Evolutionary conservation across 129 eudicot species (phyloP).

Genomic region (Escallonia herrerae): DNA sequence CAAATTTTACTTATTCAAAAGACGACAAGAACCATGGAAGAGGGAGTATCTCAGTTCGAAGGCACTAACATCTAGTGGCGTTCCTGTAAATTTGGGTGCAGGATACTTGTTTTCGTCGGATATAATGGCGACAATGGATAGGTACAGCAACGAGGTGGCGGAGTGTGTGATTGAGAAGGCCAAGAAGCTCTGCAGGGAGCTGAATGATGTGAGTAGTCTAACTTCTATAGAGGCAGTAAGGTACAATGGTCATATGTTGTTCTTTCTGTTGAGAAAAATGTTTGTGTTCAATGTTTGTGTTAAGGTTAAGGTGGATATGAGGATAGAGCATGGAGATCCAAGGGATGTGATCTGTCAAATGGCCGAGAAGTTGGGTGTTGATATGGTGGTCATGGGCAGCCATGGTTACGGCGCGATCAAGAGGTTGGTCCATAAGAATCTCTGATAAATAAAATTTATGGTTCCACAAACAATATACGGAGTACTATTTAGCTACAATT

Average conservation of each 20-base stretch:
- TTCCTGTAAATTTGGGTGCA: conserved; percentile 2
- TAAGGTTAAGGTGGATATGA: too few relatives aligned
- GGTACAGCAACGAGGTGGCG: conserved; percentile 29
- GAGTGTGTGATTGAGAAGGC: conserved; percentile 31
- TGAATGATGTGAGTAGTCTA: not conserved
- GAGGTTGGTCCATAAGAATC: conserved; percentile 4
- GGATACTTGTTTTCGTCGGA: conserved; percentile 25
- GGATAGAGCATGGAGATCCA: conserved; percentile 14
- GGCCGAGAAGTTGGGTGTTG: conserved; percentile 16
- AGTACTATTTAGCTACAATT: too few relatives aligned
- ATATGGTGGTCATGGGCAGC: conserved; percentile 20
- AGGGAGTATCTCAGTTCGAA: too few relatives aligned
- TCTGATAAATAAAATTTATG: too few relatives aligned
- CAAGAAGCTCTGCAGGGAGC: conserved; percentile 17
- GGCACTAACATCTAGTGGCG: not conserved
- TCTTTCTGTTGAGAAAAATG: too few relatives aligned
- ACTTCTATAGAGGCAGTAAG: too few relatives aligned
- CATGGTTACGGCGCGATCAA: conserved; percentile 22
- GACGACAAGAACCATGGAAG: too few relatives aligned
- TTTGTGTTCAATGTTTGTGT: too few relatives aligned
- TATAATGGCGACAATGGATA: conserved; percentile 25
- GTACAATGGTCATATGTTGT: too few relatives aligned
- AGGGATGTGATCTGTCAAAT: conserved; percentile 17
- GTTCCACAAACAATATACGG: too few relatives aligned
- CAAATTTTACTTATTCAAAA: too few relatives aligned